phyloP scores from a whole-genome alignment of 2,329 filamentous ascomycete genomes.

The Magnaporthiopsis rhizophila region DNA sequence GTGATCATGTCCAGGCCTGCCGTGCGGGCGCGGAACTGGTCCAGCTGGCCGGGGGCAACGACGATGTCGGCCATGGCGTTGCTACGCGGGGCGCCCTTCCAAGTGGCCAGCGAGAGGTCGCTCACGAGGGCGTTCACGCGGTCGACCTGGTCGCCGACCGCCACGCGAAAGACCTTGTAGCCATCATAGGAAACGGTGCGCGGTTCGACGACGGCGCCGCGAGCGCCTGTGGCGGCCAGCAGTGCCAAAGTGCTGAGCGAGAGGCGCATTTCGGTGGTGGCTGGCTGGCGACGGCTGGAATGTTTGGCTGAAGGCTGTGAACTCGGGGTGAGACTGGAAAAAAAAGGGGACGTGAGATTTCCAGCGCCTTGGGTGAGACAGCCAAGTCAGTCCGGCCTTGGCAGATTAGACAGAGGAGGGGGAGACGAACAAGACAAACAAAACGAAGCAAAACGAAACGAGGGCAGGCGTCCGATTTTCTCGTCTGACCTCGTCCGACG shows the following conservation, averaged over 20 bases:
- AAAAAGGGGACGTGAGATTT: too few relatives aligned
- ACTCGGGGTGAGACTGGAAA: too few relatives aligned
- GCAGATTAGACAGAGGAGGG: too few relatives aligned
- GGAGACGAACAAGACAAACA: background rate
- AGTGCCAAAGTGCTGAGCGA: background rate
- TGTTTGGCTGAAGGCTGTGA: background rate
- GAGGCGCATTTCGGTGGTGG: background rate
- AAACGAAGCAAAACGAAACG: background rate
- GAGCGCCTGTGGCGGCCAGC: background rate
- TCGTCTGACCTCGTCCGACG: background rate
- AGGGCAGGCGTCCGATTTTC: background rate
- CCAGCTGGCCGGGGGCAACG: constrained; percentile 26
- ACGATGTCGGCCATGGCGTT: constrained; percentile 31
- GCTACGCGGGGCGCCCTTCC: constrained; percentile 27
- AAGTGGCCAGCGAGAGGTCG: constrained; percentile 26
- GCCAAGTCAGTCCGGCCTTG: too few relatives aligned
- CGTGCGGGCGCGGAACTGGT: constrained; percentile 23
- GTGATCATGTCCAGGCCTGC: constrained; percentile 14
- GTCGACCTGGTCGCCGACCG: constrained; percentile 23
- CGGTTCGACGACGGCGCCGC: background rate
- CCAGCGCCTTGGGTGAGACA: too few relatives aligned
- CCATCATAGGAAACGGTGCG: constrained; percentile 30
- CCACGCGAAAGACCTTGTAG: constrained; percentile 36
- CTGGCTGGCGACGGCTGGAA: background rate
- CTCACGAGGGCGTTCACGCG: constrained; percentile 25